Evolutionary conservation across 352 stramenopile species (phyloP).

Genomic region (Globisporangium cylindrosporum): DNA sequence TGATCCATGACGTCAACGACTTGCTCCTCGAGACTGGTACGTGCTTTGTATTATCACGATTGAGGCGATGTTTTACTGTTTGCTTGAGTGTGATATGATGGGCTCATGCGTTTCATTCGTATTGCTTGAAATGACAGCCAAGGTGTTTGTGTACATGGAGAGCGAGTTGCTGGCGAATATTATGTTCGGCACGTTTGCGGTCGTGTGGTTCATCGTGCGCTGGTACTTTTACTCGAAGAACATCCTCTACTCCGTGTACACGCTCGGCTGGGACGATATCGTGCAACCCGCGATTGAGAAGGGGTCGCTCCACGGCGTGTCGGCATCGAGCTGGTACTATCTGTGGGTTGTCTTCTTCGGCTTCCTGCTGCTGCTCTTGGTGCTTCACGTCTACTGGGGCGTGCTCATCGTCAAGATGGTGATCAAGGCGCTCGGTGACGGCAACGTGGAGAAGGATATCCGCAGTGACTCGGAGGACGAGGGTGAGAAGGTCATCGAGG

Average conservation of each 20-base stretch:
- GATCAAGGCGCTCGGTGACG: conserved; percentile 48
- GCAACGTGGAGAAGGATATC: conserved; percentile 81
- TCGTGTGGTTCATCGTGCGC: conserved; percentile 72
- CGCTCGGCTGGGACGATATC: conserved; percentile 45
- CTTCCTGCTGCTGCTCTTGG: conserved; percentile 58
- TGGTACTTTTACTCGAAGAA: conserved; percentile 75
- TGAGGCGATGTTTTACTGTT: background rate
- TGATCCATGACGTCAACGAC: conserved; percentile 83
- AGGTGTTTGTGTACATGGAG: conserved; percentile 78
- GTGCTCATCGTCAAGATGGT: conserved; percentile 79
- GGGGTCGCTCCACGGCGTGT: conserved; percentile 37
- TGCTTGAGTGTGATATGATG: background rate
- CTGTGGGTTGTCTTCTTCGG: conserved; percentile 49
- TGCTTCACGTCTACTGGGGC: conserved; percentile 78
- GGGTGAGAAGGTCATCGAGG: conserved; percentile 29
- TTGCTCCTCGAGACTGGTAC: conserved; percentile 63
- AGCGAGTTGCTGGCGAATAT: conserved; percentile 67
- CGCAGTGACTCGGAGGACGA: conserved; percentile 77
- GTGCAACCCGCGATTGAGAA: conserved; percentile 42
- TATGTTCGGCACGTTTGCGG: conserved; percentile 62
- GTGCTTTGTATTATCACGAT: conserved; percentile 10
- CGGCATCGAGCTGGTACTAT: conserved; percentile 50
- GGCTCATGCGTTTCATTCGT: background rate
- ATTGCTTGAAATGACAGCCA: conserved; percentile 30
- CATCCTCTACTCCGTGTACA: conserved; percentile 65